Evolutionary conservation across 1,139 yeast species (phyloP).

Genomic region (Protomyces inouyei): DNA sequence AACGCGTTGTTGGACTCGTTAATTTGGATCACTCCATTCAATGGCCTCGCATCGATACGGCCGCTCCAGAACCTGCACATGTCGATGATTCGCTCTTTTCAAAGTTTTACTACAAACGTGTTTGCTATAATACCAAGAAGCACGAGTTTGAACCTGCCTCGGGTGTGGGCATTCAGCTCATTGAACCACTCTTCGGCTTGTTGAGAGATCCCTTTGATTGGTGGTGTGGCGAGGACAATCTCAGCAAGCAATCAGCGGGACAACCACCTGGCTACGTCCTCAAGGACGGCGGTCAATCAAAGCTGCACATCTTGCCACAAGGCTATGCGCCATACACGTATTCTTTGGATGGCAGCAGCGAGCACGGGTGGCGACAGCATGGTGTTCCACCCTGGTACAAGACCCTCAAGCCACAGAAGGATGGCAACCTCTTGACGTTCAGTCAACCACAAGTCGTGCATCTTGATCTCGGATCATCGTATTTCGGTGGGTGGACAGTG

Average conservation of each 20-base stretch:
- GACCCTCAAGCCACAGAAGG: neutral
- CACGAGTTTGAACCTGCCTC: neutral
- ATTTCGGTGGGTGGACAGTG: slow-evolving; percentile 11
- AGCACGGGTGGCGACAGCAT: slow-evolving; percentile 5
- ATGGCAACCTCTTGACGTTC: slow-evolving; percentile 1
- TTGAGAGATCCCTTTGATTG: slow-evolving; percentile 17
- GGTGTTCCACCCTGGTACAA: slow-evolving; percentile 21
- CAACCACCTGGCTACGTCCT: neutral
- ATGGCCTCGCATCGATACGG: slow-evolving; percentile 1
- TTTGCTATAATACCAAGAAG: neutral
- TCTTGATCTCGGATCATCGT: slow-evolving; percentile 25
- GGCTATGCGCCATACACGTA: slow-evolving; percentile 20
- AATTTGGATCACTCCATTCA: neutral
- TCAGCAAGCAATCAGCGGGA: neutral
- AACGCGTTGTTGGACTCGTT: neutral
- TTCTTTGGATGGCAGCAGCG: neutral
- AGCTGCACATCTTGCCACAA: slow-evolving; percentile 14
- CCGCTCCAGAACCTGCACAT: neutral
- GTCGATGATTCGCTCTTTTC: slow-evolving; percentile 10
- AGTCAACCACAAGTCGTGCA: slow-evolving; percentile 1
- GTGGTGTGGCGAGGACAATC: slow-evolving; percentile 1
- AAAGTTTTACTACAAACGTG: slow-evolving; percentile 13
- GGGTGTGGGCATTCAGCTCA: slow-evolving; percentile 17
- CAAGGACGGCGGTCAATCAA: slow-evolving; percentile 4
- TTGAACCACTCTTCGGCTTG: slow-evolving; percentile 25